Base-by-base conservation (phyloP, 2,329 filamentous ascomycete species). In the Orbilia oligospora region DNA sequence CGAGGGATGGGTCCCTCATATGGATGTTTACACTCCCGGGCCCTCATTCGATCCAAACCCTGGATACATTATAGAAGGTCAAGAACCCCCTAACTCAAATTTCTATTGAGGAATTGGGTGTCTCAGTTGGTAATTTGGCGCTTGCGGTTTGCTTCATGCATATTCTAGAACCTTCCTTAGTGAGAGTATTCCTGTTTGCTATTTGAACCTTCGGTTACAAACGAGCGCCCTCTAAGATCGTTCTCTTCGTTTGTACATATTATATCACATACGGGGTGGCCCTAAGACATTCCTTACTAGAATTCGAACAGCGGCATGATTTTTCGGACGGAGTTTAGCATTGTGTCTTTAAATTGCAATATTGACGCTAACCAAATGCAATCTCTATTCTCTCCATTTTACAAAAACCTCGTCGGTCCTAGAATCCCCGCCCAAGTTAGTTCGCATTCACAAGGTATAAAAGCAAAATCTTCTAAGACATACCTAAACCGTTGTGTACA, bases 331-430 rank as follows among this genome's bases (percentile, higher is more conserved):
- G 49, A 33, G 24, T 5, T 61, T 44, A 20, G 30, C 49, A 48
- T 30, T 20, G 36, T 38, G 24, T 49, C 24, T n/a, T 63, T n/a
- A n/a, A n/a, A n/a, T n/a, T n/a, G n/a, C n/a, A 1, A 48, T 8
- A 9, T 20, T 12, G 38, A 16, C 56, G n/a, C 24, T 53, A 49
- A 30, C 24, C 41, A 48, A 56, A 49, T 20, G n/a, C 14, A 30
- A 49, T 18, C 12, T 61, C 9, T 64, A 87, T 83, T 93, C 90
- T 84, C 92, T 90, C 92, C 92, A 95, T 83, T 91, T 89, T 61
- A 95, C 89, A 81, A 91, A 89, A 20, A 95, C 92, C 84, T 94
- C 92, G 83, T 95, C 92, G 4, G 92, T 95, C 82, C 92, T 90
- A 66, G 22, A 20, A 16, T 36, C 10, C 18, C 18, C 9, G 6